Percentiles rank a stretch among this genome's conserved stretches.
Evolutionary conservation across 23 red algal species (phyloP).

Genomic region (Cyanidioschyzon merolae): DNA sequence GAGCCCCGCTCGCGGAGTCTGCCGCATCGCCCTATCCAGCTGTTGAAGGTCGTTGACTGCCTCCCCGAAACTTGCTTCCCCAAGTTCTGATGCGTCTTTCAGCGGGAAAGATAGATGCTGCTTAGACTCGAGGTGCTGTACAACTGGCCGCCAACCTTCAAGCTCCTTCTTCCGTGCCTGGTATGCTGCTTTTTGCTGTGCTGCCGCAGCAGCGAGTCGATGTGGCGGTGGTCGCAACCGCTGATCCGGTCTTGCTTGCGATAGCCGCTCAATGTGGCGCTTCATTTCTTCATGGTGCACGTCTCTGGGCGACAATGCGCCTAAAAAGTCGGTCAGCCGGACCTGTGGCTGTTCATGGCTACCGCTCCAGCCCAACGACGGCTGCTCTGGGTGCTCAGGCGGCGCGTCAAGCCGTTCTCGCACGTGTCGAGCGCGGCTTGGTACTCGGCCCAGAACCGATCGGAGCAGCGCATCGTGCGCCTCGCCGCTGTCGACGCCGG

Average conservation of each 20-base stretch:
- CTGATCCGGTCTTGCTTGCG: neutral
- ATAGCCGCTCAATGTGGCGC: slow-evolving; percentile 4
- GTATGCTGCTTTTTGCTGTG: neutral
- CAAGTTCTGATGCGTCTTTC: neutral
- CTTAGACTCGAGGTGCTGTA: neutral
- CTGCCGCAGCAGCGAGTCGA: neutral
- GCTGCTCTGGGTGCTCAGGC: neutral
- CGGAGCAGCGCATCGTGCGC: neutral
- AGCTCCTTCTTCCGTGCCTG: neutral
- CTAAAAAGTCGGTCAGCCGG: neutral
- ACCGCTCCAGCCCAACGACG: neutral
- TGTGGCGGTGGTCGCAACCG: neutral
- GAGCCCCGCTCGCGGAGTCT: neutral
- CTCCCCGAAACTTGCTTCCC: neutral
- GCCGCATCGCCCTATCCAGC: neutral
- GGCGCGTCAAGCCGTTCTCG: neutral
- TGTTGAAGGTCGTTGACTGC: neutral
- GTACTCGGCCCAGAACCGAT: neutral
- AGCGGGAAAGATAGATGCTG: neutral
- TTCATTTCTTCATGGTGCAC: neutral
- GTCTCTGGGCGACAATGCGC: neutral
- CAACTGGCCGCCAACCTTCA: neutral
- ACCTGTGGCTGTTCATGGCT: neutral
- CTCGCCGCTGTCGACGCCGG: neutral
- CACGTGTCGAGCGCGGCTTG: neutral